These are phyloP conservation scores for Annulohypoxylon nitens DNA, from an alignment of 495 filamentous ascomycete genomes.

Conservation along the genomic window DNA sequence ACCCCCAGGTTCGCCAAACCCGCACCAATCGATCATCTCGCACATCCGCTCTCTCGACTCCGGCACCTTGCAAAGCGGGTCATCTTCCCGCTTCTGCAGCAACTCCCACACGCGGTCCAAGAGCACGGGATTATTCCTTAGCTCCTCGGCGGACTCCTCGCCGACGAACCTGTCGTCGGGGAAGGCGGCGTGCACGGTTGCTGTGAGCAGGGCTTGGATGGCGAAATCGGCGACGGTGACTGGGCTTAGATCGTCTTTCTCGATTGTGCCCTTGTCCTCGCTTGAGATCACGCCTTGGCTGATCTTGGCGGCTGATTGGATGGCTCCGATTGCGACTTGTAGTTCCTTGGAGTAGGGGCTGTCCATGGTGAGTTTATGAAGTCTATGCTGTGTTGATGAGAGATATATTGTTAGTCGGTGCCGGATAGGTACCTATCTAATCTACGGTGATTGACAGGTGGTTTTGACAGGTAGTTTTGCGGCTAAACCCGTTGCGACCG, in stretches of 20 bases:
- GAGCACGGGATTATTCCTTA: constrained; percentile 63
- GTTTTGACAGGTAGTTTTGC: not conserved
- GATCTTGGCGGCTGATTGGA: constrained; percentile 56
- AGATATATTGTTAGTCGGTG: not conserved
- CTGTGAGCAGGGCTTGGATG: constrained; percentile 72
- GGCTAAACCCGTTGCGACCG: not conserved
- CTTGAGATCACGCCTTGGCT: constrained; percentile 54
- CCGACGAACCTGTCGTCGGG: constrained; percentile 71
- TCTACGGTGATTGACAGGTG: not conserved
- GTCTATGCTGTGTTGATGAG: not conserved
- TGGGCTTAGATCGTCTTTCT: constrained; percentile 70
- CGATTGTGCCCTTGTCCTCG: constrained; percentile 53
- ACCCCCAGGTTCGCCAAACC: constrained; percentile 56
- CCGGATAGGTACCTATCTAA: not conserved
- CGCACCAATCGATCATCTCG: constrained; percentile 71
- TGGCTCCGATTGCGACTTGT: constrained; percentile 44
- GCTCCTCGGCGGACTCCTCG: constrained; percentile 70
- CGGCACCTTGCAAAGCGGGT: constrained; percentile 57
- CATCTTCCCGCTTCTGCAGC: constrained; percentile 54
- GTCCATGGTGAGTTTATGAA: constrained; percentile 46
- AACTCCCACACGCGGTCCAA: constrained; percentile 67
- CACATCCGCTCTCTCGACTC: constrained; percentile 68
- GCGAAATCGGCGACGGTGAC: constrained; percentile 79
- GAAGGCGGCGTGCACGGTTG: constrained; percentile 66
- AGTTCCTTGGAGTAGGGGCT: constrained; percentile 55